Evolutionary conservation across 768 basidiomycete genomes (phyloP).

Genomic region (Lactarius sanguifluus): DNA sequence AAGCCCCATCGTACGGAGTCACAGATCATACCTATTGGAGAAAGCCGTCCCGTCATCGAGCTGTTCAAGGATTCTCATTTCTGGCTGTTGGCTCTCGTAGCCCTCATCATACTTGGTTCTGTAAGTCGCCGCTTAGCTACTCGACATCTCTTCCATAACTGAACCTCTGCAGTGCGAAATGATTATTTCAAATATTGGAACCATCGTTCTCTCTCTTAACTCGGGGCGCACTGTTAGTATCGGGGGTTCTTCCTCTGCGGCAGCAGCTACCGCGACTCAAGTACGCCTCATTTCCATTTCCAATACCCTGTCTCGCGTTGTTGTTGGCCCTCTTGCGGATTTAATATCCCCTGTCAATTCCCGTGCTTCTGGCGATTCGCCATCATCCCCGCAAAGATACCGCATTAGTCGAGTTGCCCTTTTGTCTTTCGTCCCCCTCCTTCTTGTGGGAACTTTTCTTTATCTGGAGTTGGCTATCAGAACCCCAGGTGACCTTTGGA

Average conservation of each 20-base stretch:
- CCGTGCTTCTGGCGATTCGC: constrained; percentile 40
- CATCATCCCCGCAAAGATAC: constrained; percentile 47
- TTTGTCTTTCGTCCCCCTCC: constrained; percentile 47
- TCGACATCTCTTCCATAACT: neutral
- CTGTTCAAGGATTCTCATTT: constrained; percentile 58
- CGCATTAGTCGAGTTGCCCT: constrained; percentile 63
- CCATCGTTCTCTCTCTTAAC: constrained; percentile 67
- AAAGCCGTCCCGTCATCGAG: constrained; percentile 40
- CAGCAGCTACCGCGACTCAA: constrained; percentile 54
- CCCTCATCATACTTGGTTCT: constrained; percentile 59
- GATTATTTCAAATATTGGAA: constrained; percentile 81
- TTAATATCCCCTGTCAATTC: constrained; percentile 62
- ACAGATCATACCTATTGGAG: constrained; percentile 32
- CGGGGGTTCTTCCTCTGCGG: constrained; percentile 32
- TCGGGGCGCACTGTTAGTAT: constrained; percentile 27
- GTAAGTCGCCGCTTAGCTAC: constrained; percentile 44
- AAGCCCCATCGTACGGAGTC: constrained; percentile 30
- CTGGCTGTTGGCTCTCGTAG: constrained; percentile 58
- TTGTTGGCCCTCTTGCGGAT: constrained; percentile 71
- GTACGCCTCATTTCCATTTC: constrained; percentile 67
- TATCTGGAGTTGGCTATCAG: constrained; percentile 54
- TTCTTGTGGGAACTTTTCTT: constrained; percentile 52
- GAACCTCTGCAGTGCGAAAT: constrained; percentile 48
- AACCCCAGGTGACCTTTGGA: constrained; percentile 59
- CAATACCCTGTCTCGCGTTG: constrained; percentile 69